Evolutionary conservation across 208 protist species (phyloP), one percentile per base, ranked within the genome.

Genomic region (Leishmania arabica): DNA sequence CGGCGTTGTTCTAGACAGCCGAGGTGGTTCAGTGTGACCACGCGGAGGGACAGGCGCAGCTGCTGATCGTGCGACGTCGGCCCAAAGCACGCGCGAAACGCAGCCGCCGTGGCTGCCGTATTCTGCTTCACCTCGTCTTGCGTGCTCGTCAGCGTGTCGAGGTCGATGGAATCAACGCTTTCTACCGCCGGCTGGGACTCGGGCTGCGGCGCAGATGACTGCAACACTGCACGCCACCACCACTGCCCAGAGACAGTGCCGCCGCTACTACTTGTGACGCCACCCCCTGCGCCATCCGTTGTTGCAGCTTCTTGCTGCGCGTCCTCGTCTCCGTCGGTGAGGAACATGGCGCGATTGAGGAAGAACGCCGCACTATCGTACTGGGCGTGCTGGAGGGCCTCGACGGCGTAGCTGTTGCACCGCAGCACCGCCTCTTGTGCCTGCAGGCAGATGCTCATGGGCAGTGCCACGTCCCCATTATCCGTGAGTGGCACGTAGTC

Each of bases 11-110:
- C 92, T 85, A 98, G 90, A 79, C 94, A 97, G 21, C 95, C 95
- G 45, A 97, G 87, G 84, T 98, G 97, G 86, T 98, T 98, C 66
- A 91, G 87, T 76, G 95, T 98, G 7, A 93, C 84, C 2, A 93
- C 94, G 64, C 94, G 93, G 77, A 97, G 84, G 4, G 89, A 83
- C 17, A 94, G 79, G 51, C 95, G 85, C 15, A 81, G 64, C 31
- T 85, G 82, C 82, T 85, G 82, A 37, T 85, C 82, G 13, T 82
- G 82, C 53, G 78, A 66, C 3, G 76, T 81, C 17, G 69, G 34
- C 3, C 62, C 24, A 34, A 81, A 81, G 74, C 77, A 78, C 17
- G 76, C 76, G 4, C 80, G 80, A 60, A 86, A 54, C 19, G 83
- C 77, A 1, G 83, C 58, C 24, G 82, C 82, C 15, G 81, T 70